These are phyloP conservation scores for Juglanconis sp. DNA, from an alignment of 2,329 filamentous ascomycete genomes.

Conservation along the genomic window DNA sequence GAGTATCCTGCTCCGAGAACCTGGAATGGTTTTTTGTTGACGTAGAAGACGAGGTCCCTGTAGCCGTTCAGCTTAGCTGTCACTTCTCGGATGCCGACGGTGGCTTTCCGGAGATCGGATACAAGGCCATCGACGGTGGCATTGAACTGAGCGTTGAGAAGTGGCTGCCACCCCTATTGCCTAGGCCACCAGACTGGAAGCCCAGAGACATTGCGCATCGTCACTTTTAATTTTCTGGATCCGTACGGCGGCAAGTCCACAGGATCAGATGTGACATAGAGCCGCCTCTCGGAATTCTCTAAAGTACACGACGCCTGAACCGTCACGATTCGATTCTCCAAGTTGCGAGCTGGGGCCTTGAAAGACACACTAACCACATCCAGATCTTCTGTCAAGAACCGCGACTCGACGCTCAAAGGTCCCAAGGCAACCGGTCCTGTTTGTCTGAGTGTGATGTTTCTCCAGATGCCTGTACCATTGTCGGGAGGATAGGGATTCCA, in stretches of 20 bases:
- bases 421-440: conserved; percentile 49
- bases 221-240: conserved; percentile 6
- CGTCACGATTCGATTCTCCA: conserved; percentile 37
- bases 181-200: conserved; percentile 57
- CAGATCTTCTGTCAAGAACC: conserved; percentile 28
- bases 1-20: conserved; percentile 60
- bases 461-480: conserved; percentile 62
- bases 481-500: conserved; percentile 62
- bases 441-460: conserved; percentile 52
- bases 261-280: conserved; percentile 23
- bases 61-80: conserved; percentile 46
- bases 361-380: conserved; percentile 25
- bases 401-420: conserved; percentile 41
- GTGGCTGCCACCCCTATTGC: conserved; percentile 50
- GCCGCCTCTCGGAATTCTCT: conserved; percentile 12
- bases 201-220: background rate
- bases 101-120: conserved; percentile 32
- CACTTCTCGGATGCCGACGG: conserved; percentile 55
- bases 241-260: conserved; percentile 35
- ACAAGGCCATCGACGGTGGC: conserved; percentile 22
- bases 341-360: conserved; percentile 36
- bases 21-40: conserved; percentile 58
- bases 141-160: conserved; percentile 29
- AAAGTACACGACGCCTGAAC: conserved; percentile 24
- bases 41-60: conserved; percentile 52